Evolutionary conservation across 1,284 basidiomycete species (phyloP).

Genomic region (Rhodotorula sp.): DNA sequence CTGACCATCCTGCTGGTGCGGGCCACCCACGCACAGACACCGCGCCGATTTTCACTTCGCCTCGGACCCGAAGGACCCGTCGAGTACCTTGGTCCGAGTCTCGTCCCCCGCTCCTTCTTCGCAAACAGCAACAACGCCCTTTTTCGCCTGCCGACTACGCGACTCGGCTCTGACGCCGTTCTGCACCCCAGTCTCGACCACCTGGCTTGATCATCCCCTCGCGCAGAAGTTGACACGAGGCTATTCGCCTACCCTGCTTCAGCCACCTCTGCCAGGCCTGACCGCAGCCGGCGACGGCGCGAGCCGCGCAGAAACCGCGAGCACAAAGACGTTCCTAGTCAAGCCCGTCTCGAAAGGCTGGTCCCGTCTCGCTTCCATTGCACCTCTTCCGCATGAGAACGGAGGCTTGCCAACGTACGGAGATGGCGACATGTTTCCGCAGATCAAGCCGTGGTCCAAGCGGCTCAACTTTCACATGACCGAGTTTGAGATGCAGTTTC

Average conservation of each 20-base stretch:
- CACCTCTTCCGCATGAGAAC: background rate
- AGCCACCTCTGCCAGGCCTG: conserved; percentile 9
- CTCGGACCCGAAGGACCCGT: background rate
- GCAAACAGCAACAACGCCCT: conserved; percentile 4
- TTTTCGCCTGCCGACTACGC: conserved; percentile 32
- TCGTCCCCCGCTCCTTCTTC: conserved; percentile 6
- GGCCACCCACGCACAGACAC: conserved; percentile 10
- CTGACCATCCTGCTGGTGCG: background rate
- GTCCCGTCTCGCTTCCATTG: conserved; percentile 3
- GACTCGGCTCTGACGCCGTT: conserved; percentile 23
- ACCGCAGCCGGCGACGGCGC: background rate
- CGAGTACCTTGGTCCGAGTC: conserved; percentile 8
- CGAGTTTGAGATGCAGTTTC: conserved; percentile 18
- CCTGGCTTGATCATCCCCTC: conserved; percentile 18
- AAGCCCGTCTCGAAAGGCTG: conserved; percentile 8
- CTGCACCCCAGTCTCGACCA: conserved; percentile 17
- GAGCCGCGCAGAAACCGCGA: conserved; percentile 4
- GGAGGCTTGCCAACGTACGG: conserved; percentile 17
- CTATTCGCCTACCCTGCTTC: conserved; percentile 9
- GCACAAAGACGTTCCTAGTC: conserved; percentile 9
- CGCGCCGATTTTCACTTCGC: conserved; percentile 33
- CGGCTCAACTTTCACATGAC: conserved; percentile 12
- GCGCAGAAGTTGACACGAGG: background rate
- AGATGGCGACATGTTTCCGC: conserved; percentile 23
- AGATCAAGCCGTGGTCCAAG: conserved; percentile 4